A percentile compares a stretch with the other conserved stretches of the same genome.
phyloP scores from a whole-genome alignment of 2,329 filamentous ascomycete genomes.

The Colletotrichum lentis region DNA sequence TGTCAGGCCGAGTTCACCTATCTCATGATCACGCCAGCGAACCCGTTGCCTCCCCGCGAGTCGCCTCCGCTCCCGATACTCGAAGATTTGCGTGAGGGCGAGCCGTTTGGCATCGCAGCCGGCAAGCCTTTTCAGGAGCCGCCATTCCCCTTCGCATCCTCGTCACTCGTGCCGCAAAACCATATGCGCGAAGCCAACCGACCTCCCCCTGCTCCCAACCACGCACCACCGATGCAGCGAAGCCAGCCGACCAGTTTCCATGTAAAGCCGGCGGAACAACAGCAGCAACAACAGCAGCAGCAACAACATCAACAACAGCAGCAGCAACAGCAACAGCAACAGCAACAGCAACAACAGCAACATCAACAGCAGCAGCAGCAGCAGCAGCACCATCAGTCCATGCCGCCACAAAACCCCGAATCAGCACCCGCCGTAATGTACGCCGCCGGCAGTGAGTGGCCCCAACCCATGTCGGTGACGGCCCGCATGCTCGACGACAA shows the following conservation, averaged over 20 bases:
- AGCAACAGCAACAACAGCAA: slow-evolving; percentile 48
- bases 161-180: slow-evolving; percentile 55
- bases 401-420: slow-evolving; percentile 63
- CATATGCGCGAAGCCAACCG: slow-evolving; percentile 64
- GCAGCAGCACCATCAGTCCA: slow-evolving; percentile 47
- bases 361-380: slow-evolving; percentile 55
- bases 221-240: slow-evolving; percentile 64
- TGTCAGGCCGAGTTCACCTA: slow-evolving; percentile 73
- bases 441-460: slow-evolving; percentile 46
- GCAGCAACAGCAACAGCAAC: background rate
- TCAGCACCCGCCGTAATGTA: slow-evolving; percentile 53
- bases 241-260: slow-evolving; percentile 48
- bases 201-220: slow-evolving; percentile 63
- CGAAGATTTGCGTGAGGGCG: slow-evolving; percentile 66
- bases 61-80: slow-evolving; percentile 66
- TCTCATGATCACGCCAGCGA: slow-evolving; percentile 72
- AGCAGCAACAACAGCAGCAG: slow-evolving; percentile 45
- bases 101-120: slow-evolving; percentile 56
- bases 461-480: slow-evolving; percentile 41
- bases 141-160: slow-evolving; percentile 42
- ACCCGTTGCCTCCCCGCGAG: slow-evolving; percentile 71
- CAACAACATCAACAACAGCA: slow-evolving; percentile 42
- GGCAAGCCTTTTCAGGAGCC: slow-evolving; percentile 49
- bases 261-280: slow-evolving; percentile 50
- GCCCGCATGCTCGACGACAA: slow-evolving; percentile 48